phyloP scores from a whole-genome alignment of 345 rosid species.

The Abelmoschus esculentus region DNA sequence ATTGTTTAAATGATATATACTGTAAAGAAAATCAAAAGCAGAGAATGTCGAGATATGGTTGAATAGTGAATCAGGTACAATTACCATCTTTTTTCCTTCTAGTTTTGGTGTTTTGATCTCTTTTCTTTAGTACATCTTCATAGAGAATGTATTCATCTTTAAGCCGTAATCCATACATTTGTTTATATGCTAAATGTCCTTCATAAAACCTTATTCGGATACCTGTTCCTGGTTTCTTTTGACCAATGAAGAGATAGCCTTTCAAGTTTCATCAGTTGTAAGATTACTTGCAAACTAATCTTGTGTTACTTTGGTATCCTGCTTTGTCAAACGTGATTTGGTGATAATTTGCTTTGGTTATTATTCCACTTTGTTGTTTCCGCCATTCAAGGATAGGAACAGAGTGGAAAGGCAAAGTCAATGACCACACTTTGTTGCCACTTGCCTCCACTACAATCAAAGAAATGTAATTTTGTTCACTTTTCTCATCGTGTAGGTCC shows the following conservation, averaged over 20 bases:
- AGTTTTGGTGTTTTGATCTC: too few relatives aligned
- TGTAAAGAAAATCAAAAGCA: too few relatives aligned
- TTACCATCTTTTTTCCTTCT: too few relatives aligned
- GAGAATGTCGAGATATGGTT: too few relatives aligned
- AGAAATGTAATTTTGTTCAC: background rate
- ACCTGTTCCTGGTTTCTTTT: too few relatives aligned
- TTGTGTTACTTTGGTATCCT: background rate
- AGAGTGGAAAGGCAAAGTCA: background rate
- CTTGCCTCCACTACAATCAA: conserved; percentile 8
- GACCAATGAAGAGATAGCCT: too few relatives aligned
- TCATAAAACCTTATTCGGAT: too few relatives aligned
- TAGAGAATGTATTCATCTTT: too few relatives aligned
- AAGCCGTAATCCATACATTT: too few relatives aligned
- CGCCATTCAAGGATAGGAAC: background rate
- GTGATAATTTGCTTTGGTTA: background rate
- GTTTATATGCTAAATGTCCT: too few relatives aligned
- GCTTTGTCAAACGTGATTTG: background rate
- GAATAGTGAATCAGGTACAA: too few relatives aligned
- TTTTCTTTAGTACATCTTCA: too few relatives aligned
- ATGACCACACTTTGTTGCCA: background rate
- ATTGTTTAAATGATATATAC: background rate
- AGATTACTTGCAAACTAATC: background rate
- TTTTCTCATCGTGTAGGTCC: background rate
- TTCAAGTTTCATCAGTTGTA: background rate
- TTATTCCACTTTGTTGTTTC: background rate